These are phyloP conservation scores for Babesia divergens DNA, from an alignment of 169 alveolate genomes.

Conservation along the genomic window DNA sequence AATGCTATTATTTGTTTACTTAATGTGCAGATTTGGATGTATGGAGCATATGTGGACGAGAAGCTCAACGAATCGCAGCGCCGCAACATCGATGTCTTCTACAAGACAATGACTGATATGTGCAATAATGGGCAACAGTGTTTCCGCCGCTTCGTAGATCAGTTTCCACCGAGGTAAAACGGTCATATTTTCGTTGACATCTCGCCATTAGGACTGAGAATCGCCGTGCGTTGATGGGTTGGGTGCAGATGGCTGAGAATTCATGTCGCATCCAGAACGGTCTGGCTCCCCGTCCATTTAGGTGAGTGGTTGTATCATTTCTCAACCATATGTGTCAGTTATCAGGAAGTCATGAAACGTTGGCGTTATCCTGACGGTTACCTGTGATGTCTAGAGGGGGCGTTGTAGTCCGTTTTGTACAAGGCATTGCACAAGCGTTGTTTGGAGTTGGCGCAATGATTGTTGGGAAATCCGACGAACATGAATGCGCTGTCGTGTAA, in stretches of 20 bases:
- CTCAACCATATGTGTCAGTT: slow-evolving; percentile 2
- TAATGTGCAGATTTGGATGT: slow-evolving; percentile 53
- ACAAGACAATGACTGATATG: slow-evolving; percentile 54
- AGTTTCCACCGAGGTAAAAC: slow-evolving; percentile 54
- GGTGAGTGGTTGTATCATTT: not conserved
- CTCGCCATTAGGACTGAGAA: slow-evolving; percentile 25
- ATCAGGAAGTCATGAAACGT: slow-evolving; percentile 47
- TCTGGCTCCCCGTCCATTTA: slow-evolving; percentile 37
- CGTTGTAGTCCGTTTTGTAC: too few relatives aligned
- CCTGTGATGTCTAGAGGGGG: too few relatives aligned
- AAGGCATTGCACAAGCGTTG: too few relatives aligned
- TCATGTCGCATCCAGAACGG: slow-evolving; percentile 57
- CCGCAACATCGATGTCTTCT: slow-evolving; percentile 46
- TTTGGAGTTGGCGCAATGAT: too few relatives aligned
- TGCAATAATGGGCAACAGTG: slow-evolving; percentile 48
- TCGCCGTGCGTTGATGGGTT: slow-evolving; percentile 51
- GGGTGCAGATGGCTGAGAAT: slow-evolving; percentile 68
- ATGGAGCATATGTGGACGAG: slow-evolving; percentile 60
- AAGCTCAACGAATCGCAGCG: slow-evolving; percentile 30
- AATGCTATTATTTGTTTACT: not conserved
- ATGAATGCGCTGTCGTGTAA: too few relatives aligned
- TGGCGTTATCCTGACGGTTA: slow-evolving; percentile 69
- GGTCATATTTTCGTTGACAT: not conserved
- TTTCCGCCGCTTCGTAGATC: slow-evolving; percentile 26
- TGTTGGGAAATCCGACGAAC: too few relatives aligned